These are phyloP conservation scores for Gyromitra esculenta DNA, from an alignment of 2,329 filamentous ascomycete species.

Conservation along the genomic window DNA sequence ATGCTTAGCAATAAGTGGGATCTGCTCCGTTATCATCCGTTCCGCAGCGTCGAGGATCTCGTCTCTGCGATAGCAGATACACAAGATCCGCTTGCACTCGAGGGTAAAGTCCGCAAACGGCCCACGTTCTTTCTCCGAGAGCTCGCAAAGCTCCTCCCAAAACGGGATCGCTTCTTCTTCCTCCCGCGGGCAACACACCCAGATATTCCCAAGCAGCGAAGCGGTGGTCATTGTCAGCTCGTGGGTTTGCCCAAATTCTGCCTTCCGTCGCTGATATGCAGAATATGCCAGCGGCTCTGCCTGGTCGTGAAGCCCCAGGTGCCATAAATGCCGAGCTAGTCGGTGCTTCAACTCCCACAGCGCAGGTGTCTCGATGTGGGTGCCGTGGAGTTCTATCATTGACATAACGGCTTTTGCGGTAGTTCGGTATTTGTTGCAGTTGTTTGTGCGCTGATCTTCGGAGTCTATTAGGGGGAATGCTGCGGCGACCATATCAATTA, in stretches of 20 bases:
- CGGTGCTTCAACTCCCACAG: constrained; percentile 14
- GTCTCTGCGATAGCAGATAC: constrained; percentile 8
- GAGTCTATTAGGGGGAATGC: constrained; percentile 20
- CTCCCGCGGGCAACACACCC: not conserved
- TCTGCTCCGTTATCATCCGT: constrained; percentile 1
- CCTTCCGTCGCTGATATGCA: constrained; percentile 3
- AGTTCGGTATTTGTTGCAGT: constrained; percentile 16
- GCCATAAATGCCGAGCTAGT: constrained; percentile 3
- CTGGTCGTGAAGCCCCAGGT: constrained; percentile 8
- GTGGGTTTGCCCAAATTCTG: not conserved
- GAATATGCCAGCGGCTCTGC: not conserved
- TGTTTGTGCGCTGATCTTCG: constrained; percentile 13
- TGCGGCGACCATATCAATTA: constrained; percentile 6
- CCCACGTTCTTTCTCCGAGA: not conserved
- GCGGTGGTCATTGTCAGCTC: constrained; percentile 6
- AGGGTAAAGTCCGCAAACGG: not conserved
- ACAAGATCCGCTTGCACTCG: not conserved
- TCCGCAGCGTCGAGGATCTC: not conserved
- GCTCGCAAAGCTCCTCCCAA: not conserved
- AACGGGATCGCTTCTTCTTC: not conserved
- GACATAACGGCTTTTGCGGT: constrained; percentile 10
- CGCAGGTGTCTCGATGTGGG: not conserved
- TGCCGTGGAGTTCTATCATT: not conserved
- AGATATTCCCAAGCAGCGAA: not conserved
- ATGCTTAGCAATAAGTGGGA: not conserved